phyloP scores from a whole-genome alignment of 2,329 filamentous ascomycete genomes.

The Malbranchea zuffiana region DNA sequence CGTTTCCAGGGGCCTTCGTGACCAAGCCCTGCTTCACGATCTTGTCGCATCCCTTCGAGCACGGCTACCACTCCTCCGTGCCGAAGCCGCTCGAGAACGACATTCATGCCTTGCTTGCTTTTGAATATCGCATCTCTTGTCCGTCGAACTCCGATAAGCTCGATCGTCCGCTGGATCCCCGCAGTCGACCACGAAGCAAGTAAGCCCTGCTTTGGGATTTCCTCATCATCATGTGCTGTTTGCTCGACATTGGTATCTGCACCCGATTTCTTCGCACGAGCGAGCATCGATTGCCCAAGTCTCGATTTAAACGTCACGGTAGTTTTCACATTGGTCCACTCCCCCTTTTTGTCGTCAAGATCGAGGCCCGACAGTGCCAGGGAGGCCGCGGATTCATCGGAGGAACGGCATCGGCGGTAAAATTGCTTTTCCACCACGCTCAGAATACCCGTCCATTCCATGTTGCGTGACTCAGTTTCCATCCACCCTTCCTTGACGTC shows the following conservation, averaged over 20 bases:
- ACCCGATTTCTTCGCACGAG: slow-evolving; percentile 30
- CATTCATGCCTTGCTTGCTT: slow-evolving; percentile 56
- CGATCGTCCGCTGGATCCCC: slow-evolving; percentile 52
- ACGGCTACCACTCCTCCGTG: slow-evolving; percentile 57
- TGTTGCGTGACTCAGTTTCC: slow-evolving; percentile 53
- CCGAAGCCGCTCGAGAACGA: slow-evolving; percentile 53
- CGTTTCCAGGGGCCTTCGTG: slow-evolving; percentile 34
- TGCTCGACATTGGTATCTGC: slow-evolving; percentile 25
- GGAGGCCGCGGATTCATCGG: slow-evolving; percentile 15
- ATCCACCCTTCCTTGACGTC: slow-evolving; percentile 55
- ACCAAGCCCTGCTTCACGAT: slow-evolving; percentile 39
- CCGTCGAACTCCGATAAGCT: slow-evolving; percentile 50
- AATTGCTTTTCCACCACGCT: slow-evolving; percentile 52
- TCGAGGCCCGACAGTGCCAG: slow-evolving; percentile 18
- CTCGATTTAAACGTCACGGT: slow-evolving; percentile 52
- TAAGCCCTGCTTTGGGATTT: slow-evolving; percentile 44
- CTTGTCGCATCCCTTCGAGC: slow-evolving; percentile 58
- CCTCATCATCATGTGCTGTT: slow-evolving; percentile 38
- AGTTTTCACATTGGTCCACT: slow-evolving; percentile 48
- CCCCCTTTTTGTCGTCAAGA: slow-evolving; percentile 29
- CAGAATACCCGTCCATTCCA: slow-evolving; percentile 56
- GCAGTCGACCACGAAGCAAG: slow-evolving; percentile 50
- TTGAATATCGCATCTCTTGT: slow-evolving; percentile 51
- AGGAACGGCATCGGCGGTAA: slow-evolving; percentile 39
- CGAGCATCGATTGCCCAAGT: slow-evolving; percentile 47